These are phyloP conservation scores for Diaporthe vexans DNA, from an alignment of 2,329 filamentous ascomycete species.

Conservation along the genomic window DNA sequence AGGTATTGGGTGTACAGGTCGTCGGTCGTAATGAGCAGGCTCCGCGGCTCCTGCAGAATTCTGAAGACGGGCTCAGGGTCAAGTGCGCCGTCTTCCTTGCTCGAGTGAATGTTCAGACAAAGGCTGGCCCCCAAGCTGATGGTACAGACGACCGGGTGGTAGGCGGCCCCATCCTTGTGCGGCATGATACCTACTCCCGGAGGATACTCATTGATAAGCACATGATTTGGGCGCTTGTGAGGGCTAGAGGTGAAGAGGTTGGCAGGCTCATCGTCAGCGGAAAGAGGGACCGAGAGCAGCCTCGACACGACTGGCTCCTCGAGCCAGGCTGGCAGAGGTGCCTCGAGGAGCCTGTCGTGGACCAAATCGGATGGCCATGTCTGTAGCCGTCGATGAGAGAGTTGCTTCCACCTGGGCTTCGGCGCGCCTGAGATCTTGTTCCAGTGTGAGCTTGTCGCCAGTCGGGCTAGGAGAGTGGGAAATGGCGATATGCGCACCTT, in stretches of 20 bases:
- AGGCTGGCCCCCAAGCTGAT: constrained; percentile 85
- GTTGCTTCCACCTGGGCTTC: constrained; percentile 85
- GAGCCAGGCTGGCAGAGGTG: constrained; percentile 83
- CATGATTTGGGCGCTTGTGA: constrained; percentile 86
- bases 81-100: constrained; percentile 72
- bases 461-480: neutral
- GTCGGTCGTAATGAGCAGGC: constrained; percentile 80
- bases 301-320: constrained; percentile 76
- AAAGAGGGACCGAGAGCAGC: constrained; percentile 64
- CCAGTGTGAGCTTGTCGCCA: constrained; percentile 43
- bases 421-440: constrained; percentile 72
- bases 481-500: constrained; percentile 66
- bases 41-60: constrained; percentile 87
- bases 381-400: constrained; percentile 91
- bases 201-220: constrained; percentile 92
- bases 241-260: constrained; percentile 73
- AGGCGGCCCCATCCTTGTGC: constrained; percentile 92
- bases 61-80: constrained; percentile 64
- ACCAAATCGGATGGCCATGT: constrained; percentile 90
- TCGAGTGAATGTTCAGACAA: constrained; percentile 82
- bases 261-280: constrained; percentile 42
- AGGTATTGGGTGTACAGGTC: constrained; percentile 78
- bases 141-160: constrained; percentile 90
- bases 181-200: constrained; percentile 96
- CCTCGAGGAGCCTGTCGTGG: constrained; percentile 80